A percentile compares a stretch with the other conserved stretches of the same genome.
phyloP scores from a whole-genome alignment of 345 rosid genomes.

The Turnera subulata region DNA sequence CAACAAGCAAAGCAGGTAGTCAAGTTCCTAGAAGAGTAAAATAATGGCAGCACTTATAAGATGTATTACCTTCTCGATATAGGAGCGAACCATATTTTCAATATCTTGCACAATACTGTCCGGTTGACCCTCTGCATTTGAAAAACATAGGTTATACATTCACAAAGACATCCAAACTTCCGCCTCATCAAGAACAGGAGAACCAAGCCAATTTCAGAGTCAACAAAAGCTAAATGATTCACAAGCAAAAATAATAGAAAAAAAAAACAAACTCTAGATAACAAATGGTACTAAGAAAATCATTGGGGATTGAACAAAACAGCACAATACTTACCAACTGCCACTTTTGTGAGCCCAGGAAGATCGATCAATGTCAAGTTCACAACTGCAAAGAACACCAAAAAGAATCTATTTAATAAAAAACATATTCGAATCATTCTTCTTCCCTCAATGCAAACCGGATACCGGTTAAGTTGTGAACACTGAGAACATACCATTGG shows the following conservation, averaged over 20 bases:
- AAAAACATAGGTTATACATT: conserved; percentile 5
- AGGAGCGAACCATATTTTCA: conserved; percentile 97
- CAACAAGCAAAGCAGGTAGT: background rate
- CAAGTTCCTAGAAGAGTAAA: background rate
- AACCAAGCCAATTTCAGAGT: background rate
- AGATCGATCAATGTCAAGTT: conserved; percentile 95
- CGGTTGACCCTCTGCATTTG: conserved; percentile 87
- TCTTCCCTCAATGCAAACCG: background rate
- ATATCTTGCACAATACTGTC: conserved; percentile 91
- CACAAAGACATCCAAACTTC: background rate
- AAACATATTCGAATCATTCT: background rate
- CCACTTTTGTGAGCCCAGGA: conserved; percentile 99
- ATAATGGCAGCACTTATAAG: background rate
- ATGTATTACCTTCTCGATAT: conserved; percentile 82
- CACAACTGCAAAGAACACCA: conserved; percentile 63
- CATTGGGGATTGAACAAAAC: background rate
- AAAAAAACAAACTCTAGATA: no score
- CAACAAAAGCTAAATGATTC: background rate
- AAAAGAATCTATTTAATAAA: background rate
- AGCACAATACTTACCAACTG: conserved; percentile 69
- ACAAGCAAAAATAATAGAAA: background rate
- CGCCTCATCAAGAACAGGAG: background rate
- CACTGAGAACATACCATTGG: conserved; percentile 49
- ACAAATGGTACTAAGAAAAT: background rate
- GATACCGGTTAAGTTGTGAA: background rate